phyloP scores from a whole-genome alignment of 768 basidiomycete genomes.

The Rhizopogon salebrosus region DNA sequence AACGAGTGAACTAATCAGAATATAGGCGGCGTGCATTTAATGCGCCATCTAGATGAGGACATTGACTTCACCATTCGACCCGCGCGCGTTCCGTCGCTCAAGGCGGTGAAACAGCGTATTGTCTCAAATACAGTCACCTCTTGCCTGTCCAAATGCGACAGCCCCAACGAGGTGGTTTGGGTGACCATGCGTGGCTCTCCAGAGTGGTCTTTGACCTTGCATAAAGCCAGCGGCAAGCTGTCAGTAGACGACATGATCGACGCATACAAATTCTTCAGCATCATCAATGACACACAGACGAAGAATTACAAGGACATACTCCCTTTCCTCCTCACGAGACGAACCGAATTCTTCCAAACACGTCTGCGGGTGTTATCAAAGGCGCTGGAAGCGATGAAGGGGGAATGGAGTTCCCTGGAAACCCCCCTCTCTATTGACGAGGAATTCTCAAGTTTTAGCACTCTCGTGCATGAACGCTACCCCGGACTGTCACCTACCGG shows the following conservation, averaged over 20 bases:
- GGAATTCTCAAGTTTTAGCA: not conserved
- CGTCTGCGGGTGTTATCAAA: not conserved
- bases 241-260: not conserved
- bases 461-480: not conserved
- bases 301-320: not conserved
- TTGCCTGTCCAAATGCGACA: not conserved
- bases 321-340: not conserved
- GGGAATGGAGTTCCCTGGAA: not conserved
- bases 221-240: not conserved
- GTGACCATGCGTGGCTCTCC: not conserved
- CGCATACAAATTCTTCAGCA: not conserved
- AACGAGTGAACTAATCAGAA: not conserved
- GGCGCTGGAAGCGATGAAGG: not conserved
- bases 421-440: not conserved
- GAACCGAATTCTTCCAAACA: not conserved
- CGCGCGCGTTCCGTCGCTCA: not conserved
- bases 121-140: not conserved
- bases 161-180: not conserved
- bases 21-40: not conserved
- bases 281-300: not conserved
- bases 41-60: not conserved
- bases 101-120: not conserved
- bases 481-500: not conserved
- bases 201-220: not conserved
- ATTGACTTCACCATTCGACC: not conserved